These are phyloP conservation scores for Trematosphaeria pertusa DNA, from an alignment of 2,329 filamentous ascomycete species.

Conservation along the genomic window DNA sequence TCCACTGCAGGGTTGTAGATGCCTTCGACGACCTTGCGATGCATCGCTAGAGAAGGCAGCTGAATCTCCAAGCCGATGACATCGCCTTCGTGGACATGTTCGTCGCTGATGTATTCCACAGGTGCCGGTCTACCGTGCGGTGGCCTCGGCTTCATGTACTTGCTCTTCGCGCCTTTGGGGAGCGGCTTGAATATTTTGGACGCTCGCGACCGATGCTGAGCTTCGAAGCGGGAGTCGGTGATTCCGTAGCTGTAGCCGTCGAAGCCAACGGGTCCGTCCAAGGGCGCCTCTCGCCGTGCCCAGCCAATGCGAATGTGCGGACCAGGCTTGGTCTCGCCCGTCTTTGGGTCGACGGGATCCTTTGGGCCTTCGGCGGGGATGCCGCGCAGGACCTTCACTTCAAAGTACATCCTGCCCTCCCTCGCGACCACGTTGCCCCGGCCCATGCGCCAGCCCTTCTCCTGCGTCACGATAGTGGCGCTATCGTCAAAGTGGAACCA, in stretches of 20 bases:
- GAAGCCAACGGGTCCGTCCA: conserved; percentile 85
- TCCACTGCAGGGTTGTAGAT: conserved; percentile 89
- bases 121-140: conserved; percentile 43
- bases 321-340: conserved; percentile 57
- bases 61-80: conserved; percentile 94
- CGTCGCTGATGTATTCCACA: conserved; percentile 64
- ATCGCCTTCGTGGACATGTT: conserved; percentile 86
- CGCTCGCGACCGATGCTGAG: conserved; percentile 92
- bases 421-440: conserved; percentile 89
- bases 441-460: conserved; percentile 91
- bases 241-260: conserved; percentile 95
- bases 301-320: conserved; percentile 81
- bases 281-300: conserved; percentile 77
- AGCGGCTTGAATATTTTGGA: conserved; percentile 73
- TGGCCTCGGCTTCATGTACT: conserved; percentile 48
- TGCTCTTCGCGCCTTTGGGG: conserved; percentile 47
- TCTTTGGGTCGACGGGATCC: conserved; percentile 41
- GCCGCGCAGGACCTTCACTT: conserved; percentile 86
- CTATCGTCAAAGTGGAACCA: conserved; percentile 81
- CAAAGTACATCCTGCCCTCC: conserved; percentile 92
- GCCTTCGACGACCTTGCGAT: conserved; percentile 86
- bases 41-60: conserved; percentile 82
- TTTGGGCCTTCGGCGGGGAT: conserved; percentile 60
- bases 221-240: conserved; percentile 87
- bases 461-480: conserved; percentile 81